These are phyloP conservation scores for Anthostomella pinea DNA, from an alignment of 2,329 filamentous ascomycete genomes.

Conservation along the genomic window DNA sequence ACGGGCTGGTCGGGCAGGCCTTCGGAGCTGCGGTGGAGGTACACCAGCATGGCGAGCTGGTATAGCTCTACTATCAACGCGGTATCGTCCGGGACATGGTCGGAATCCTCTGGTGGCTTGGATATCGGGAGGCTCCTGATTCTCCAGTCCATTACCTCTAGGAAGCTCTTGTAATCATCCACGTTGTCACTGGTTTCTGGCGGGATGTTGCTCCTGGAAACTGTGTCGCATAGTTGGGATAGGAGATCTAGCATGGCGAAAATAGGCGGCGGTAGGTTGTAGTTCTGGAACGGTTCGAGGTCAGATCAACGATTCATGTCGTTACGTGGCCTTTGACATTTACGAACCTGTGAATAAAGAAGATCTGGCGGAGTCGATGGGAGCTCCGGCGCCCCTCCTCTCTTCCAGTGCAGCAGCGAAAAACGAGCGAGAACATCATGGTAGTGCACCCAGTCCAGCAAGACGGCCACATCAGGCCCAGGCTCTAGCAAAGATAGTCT, in stretches of 20 bases:
- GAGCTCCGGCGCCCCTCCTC: constrained; percentile 3
- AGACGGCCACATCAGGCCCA: constrained; percentile 11
- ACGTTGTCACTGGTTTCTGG: constrained; percentile 5
- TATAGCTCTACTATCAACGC: constrained; percentile 21
- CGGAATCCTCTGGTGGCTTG: background rate
- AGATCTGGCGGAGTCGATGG: constrained; percentile 2
- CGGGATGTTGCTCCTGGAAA: constrained; percentile 7
- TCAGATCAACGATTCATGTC: constrained; percentile 4
- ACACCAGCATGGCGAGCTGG: constrained; percentile 28
- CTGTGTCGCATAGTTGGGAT: constrained; percentile 19
- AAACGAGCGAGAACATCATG: constrained; percentile 29
- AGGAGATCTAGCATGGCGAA: constrained; percentile 18
- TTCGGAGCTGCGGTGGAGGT: constrained; percentile 26
- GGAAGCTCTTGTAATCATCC: constrained; percentile 19
- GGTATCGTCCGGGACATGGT: constrained; percentile 3
- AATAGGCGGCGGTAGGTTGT: constrained; percentile 6
- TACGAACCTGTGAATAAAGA: constrained; percentile 8
- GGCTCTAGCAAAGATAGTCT: constrained; percentile 4
- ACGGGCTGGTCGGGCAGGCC: constrained; percentile 5
- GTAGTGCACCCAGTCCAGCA: constrained; percentile 31
- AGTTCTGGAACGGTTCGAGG: constrained; percentile 7
- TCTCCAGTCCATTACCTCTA: constrained; percentile 28
- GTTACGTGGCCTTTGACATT: constrained; percentile 1
- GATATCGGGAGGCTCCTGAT: constrained; percentile 20
- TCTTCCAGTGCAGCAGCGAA: constrained; percentile 24